Base-by-base conservation (phyloP, 352 stramenopile genomes). In the Globisporangium barbulae region DNA sequence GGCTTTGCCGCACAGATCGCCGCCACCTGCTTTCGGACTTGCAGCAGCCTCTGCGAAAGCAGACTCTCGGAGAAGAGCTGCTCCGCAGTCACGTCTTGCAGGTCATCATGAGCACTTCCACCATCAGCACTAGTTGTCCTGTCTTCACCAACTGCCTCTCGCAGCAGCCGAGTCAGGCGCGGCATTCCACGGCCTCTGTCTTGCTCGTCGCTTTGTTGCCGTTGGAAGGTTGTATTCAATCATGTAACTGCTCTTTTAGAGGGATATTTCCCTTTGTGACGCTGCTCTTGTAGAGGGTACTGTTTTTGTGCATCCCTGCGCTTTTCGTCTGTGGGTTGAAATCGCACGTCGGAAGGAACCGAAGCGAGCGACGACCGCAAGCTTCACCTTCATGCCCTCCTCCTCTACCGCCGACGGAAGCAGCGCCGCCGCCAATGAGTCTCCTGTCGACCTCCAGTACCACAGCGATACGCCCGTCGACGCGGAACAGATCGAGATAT, bases 21-120 rank as follows among this genome's bases (percentile, higher is more conserved):
- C 44, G 79, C 81, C 28, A 69, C 75, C 31, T 64, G 56, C n/a
- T 67, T 63, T 6, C 81, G 63, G 41, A 75, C 31, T 10, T 58
- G 31, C 1, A 61, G 37, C 19, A 63, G 48, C 4, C 60, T 70
- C 7, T 71, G 52, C 17, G 70, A 60, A 47, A 85, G 72, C 21
- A 90, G 73, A n/a, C 69, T 83, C n/a, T 75, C 75, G 2, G 79
- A 58, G 33, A 90, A 78, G 30, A 90, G 71, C 72, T 78, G 68
- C 52, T 83, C 77, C 9, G 71, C 79, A 44, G 73, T 79, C 60
- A 53, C 25, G 19, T 60, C 70, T 28, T 53, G 48, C 0, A 57
- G 17, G 10, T 71, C 62, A 17, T 79, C 61, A 1, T 0, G 17
- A 31, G 22, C n/a, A 31, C 15, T 28, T 28, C 48, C 19, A 1